Base-by-base conservation (phyloP, 345 rosid species). In the Ceriops zippeliana region DNA sequence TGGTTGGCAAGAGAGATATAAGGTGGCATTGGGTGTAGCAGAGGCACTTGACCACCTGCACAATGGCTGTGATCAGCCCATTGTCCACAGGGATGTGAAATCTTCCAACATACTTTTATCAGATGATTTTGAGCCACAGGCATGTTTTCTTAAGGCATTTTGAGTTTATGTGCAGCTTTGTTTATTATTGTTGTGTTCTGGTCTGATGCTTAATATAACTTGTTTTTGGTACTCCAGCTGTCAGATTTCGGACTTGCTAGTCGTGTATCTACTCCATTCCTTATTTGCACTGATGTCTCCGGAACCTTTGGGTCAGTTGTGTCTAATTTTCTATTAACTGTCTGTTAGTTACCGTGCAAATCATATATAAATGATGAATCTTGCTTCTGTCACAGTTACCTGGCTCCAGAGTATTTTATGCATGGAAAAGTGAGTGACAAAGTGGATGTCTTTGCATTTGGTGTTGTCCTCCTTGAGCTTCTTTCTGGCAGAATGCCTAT, bases 381-480 rank as follows among this genome's bases (percentile, higher is more conserved):
- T 66, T 30, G 32, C 28, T 59, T 53, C 69, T 71, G 10, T 76
- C 65, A 73, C 87, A 95, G 99, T 72, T 95, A 95, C 79, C 78
- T 95, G 87, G 99, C 99, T 77, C 99, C 99, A 27, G 99, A 95
- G 75, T 95, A 91, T 79, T 87, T 95, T 74, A 84, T 87, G 96
- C 87, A 91, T 27, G 99, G 99, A 51, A 90, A 84, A 84, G 86
- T 95, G 76, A 91, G 90, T 35, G 92, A 95, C 82, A 92, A 85
- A 83, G 81, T 91, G 34, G 99, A 95, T 82, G 98, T 95, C 37
- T 95, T 90, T 78, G 96, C 99, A 52, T 87, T 85, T 77, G 99
- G 99, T 59, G 93, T 95, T 66, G 96, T 95, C 71, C 83, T 91
- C 53, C 93, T 95, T 47, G 99, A 95, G 85, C 96, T 95, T 65